Evolutionary conservation across 345 rosid species (phyloP).

Genomic region (Gossypium mustelinum): DNA sequence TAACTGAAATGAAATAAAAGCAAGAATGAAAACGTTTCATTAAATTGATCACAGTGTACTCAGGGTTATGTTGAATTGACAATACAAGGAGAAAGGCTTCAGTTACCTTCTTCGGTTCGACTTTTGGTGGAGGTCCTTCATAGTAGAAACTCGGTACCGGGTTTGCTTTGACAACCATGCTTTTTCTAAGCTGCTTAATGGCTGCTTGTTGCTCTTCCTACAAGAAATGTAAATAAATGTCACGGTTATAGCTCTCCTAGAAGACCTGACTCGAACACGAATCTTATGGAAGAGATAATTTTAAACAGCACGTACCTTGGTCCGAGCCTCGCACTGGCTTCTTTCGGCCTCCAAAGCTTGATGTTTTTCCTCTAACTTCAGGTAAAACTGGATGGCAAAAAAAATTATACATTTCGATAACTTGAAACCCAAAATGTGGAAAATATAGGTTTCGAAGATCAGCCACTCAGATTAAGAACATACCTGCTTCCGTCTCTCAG

Average conservation of each 20-base stretch:
- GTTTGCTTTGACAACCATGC: conserved; percentile 73
- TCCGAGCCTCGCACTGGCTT: conserved; percentile 69
- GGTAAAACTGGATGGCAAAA: conserved; percentile 51
- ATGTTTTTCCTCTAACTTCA: conserved; percentile 79
- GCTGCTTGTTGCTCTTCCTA: conserved; percentile 99
- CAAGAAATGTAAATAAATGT: conserved; percentile 15
- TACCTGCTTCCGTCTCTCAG: conserved; percentile 92
- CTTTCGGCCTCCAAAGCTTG: conserved; percentile 75
- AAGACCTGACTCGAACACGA: not conserved
- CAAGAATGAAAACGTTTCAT: not conserved
- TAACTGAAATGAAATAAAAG: conserved; percentile 39
- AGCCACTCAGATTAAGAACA: conserved; percentile 1
- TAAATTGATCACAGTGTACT: not conserved
- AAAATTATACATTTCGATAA: not conserved
- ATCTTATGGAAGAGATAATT: not conserved
- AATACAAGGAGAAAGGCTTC: not conserved
- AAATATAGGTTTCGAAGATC: conserved; percentile 1
- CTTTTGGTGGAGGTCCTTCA: conserved; percentile 82
- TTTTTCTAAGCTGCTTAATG: conserved; percentile 82
- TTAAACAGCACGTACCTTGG: conserved; percentile 42
- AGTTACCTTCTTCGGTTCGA: conserved; percentile 82
- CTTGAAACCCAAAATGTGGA: too few relatives aligned
- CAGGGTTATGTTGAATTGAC: not conserved
- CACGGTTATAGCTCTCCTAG: not conserved
- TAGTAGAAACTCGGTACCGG: conserved; percentile 94